Evolutionary conservation across 495 filamentous ascomycete species (phyloP), one percentile per base, ranked within the genome.

Genomic region (Extremus antarcticus): DNA sequence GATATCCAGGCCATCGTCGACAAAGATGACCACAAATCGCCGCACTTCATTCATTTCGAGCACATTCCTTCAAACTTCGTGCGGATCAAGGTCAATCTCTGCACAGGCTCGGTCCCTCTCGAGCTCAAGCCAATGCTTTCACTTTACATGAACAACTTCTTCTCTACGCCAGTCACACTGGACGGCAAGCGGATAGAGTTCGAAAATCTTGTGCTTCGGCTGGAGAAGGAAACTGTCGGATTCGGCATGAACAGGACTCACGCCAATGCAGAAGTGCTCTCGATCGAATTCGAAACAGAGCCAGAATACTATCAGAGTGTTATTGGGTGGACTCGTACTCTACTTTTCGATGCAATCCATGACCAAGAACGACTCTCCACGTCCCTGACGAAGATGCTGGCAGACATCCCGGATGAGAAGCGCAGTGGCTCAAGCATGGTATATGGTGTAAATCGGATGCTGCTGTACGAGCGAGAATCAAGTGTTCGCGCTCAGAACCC

Each of bases 1-100:
- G 63, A 75, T 0, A 75, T 85, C n/a, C 92, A 98, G 66, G 76
- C 82, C 51, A 65, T 83, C 45, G 78, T 98, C 48, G 87, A 95
- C 62, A 73, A 76, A 21, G 82, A 90, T 51, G 73, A 76, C 9
- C 60, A 76, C 2, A 76, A 77, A 47, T 60, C 79, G 38, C 87
- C 90, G 1, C 74, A 95, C 1, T 99, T 95, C 69, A 76, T 99
- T n/a, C 94, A 99, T 70, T 99, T 92, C 61, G 92, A 99, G 72
- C 80, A 94, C 61, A 85, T 95, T 29, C 80, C 82, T 29, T 90
- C 86, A 43, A 91, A 86, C 61, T 99, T 99, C 65, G 88, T 95
- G 43, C 82, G 87, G 55, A 70, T 97, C 13, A 82, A 77, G 9
- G 67, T 95, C 17, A 75, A 94, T 40, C 67, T 96, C 35, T 87